These are phyloP conservation scores for Lycium ferocissimum DNA, from an alignment of 257 asterid genomes.

Conservation along the genomic window DNA sequence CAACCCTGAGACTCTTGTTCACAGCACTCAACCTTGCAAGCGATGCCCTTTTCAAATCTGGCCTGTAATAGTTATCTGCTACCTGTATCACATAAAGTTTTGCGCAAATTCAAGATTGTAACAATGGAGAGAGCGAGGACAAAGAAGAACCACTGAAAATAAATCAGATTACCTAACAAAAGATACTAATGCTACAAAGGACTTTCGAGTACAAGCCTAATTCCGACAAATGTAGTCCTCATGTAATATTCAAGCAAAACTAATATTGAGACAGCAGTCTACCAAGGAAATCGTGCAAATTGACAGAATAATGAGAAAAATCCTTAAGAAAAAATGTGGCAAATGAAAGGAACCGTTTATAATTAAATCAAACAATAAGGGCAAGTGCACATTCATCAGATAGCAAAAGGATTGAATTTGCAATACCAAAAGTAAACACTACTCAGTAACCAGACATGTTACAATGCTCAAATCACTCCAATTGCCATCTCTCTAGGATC, in stretches of 20 bases:
- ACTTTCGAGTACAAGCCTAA: not conserved
- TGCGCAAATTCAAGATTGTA: not conserved
- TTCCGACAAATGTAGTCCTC: not conserved
- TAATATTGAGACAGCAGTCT: not conserved
- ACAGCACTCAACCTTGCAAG: conserved; percentile 85
- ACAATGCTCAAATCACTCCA: not conserved
- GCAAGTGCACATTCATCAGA: not conserved
- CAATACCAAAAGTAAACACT: too few species aligned
- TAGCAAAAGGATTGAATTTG: not conserved
- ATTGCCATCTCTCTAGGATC: not conserved
- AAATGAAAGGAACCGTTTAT: not conserved
- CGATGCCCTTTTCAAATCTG: conserved; percentile 88
- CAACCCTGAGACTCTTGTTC: conserved; percentile 82
- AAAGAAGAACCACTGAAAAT: not conserved
- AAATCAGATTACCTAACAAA: not conserved
- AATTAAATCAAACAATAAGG: not conserved
- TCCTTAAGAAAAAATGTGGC: not conserved
- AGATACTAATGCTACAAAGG: not conserved
- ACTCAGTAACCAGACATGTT: not conserved
- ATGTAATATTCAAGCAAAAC: not conserved
- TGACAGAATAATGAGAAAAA: not conserved
- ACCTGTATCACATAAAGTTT: conserved; percentile 50
- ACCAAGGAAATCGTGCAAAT: not conserved
- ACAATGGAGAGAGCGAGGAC: not conserved
- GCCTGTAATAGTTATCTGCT: conserved; percentile 78